Evolutionary conservation across 331 rosid genomes (phyloP), one percentile per base, ranked within the genome.

Genomic region (Quercus tomentella): DNA sequence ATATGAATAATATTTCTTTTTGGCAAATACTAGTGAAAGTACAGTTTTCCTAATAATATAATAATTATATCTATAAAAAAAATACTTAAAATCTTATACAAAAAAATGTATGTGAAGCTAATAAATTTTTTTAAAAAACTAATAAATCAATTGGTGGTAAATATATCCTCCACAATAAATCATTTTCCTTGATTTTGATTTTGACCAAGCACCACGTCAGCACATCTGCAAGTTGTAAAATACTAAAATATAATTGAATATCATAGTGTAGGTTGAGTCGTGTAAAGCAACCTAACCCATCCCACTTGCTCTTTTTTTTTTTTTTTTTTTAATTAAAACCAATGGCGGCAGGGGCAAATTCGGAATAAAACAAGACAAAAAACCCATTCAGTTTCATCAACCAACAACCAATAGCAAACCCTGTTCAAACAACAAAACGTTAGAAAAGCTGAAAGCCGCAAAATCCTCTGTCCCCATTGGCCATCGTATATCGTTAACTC

Each of bases 181-280:
- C 4, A 20, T 31, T 35, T 45, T 35, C 31, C 26, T 0, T 25
- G 25, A 8, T 4, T 8, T 28, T 16, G 55, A 14, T 49, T 49
- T 3, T 33, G 26, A 20, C 26, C 25, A 20, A 67, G 25, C 21
- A 4, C 33, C 68, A 28, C n/a, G 10, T 14, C 31, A 6, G 15
- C 68, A 28, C 30, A 4, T 14, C 1, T 1, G 52, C 51, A 5
- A 41, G 56, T 56, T n/a, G 56, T 37, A 63, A 73, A 73, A 43
- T 62, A 83, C 62, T 37, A 63, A 73, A 73, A 43, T 62, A 83
- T 70, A 83, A 83, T 70, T 25, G 62, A 51, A 70, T 35, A n/a
- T 12, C 16, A 75, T 76, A 14, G 15, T 11, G 5, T 49, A 49
- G 55, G 6, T 12, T 49, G 55, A 49, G 55, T 14, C 1, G 55